Conservation (phyloP, 768 basidiomycete species). For the Boletus rufocinnamomeus region DNA sequence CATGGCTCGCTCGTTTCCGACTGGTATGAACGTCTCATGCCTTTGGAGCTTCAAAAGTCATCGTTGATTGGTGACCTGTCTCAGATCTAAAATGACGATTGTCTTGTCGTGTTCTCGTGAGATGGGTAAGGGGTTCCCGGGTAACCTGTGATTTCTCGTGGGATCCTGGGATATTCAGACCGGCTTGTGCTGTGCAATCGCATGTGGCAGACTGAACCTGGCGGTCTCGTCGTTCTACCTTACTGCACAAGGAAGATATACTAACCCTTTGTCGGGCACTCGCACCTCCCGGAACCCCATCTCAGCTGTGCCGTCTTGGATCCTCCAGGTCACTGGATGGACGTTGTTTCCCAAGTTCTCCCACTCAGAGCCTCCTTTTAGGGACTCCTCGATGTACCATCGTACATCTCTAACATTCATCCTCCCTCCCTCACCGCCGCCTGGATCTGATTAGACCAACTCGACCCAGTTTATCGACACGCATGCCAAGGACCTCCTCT, state of each 20-base stretch:
- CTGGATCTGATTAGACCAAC: conserved; percentile 23
- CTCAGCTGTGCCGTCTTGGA: conserved; percentile 55
- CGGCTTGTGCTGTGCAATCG: conserved; percentile 78
- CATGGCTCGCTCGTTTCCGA: conserved; percentile 73
- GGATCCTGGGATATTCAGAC: conserved; percentile 68
- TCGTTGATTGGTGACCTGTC: too few relatives aligned
- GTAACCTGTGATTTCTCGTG: conserved; percentile 78
- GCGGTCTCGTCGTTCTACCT: conserved; percentile 70
- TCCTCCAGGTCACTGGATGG: conserved; percentile 26
- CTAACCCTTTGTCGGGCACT: conserved; percentile 59
- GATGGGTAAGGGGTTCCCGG: too few relatives aligned
- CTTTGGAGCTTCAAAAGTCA: conserved; percentile 64
- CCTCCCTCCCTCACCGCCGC: conserved; percentile 42
- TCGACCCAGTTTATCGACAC: conserved; percentile 47
- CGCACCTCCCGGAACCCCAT: conserved; percentile 44
- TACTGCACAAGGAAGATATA: conserved; percentile 57
- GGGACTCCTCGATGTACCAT: conserved; percentile 33
- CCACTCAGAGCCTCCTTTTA: conserved; percentile 42
- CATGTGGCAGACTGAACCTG: conserved; percentile 76
- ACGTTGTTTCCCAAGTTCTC: conserved; percentile 39
- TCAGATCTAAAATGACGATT: too few relatives aligned
- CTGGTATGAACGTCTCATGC: conserved; percentile 83
- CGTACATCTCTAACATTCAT: conserved; percentile 48
- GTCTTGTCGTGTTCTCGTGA: too few relatives aligned
- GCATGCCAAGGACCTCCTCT: conserved; percentile 37